Evolutionary conservation across 306 rosid species (phyloP).

Genomic region (Morella rubra): DNA sequence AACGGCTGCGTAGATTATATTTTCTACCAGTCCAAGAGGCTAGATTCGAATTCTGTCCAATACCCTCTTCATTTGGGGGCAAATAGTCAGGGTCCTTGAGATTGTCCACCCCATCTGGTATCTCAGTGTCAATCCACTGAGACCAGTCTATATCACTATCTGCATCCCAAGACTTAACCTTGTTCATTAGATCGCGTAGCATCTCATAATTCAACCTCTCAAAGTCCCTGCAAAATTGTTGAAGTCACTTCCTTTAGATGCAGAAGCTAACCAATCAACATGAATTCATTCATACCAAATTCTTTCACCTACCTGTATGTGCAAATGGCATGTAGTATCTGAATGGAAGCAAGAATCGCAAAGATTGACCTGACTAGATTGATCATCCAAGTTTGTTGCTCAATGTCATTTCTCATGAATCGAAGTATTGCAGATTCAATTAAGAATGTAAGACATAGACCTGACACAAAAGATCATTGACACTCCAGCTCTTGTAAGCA

Average conservation of each 20-base stretch:
- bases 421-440: constrained; percentile 54
- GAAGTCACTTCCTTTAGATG: constrained; percentile 10
- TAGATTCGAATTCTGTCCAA: constrained; percentile 46
- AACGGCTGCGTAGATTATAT: constrained; percentile 58
- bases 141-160: constrained; percentile 53
- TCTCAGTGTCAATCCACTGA: constrained; percentile 54
- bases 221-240: constrained; percentile 51
- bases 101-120: constrained; percentile 55
- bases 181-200: constrained; percentile 44
- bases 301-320: constrained; percentile 55
- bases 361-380: constrained; percentile 43
- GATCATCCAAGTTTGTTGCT: constrained; percentile 55
- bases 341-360: constrained; percentile 37
- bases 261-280: background rate
- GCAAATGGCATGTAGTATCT: constrained; percentile 58
- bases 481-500: background rate
- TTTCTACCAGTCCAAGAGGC: constrained; percentile 29
- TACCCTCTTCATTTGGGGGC: constrained; percentile 40
- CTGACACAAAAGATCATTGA: constrained; percentile 32
- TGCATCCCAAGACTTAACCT: constrained; percentile 41
- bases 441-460: constrained; percentile 52
- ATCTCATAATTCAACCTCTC: constrained; percentile 62
- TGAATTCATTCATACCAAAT: background rate
- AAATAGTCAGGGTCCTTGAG: constrained; percentile 63
- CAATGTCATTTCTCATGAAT: constrained; percentile 29